phyloP scores from a whole-genome alignment of 2,329 filamentous ascomycete genomes.

The Lecanicillium sp. region DNA sequence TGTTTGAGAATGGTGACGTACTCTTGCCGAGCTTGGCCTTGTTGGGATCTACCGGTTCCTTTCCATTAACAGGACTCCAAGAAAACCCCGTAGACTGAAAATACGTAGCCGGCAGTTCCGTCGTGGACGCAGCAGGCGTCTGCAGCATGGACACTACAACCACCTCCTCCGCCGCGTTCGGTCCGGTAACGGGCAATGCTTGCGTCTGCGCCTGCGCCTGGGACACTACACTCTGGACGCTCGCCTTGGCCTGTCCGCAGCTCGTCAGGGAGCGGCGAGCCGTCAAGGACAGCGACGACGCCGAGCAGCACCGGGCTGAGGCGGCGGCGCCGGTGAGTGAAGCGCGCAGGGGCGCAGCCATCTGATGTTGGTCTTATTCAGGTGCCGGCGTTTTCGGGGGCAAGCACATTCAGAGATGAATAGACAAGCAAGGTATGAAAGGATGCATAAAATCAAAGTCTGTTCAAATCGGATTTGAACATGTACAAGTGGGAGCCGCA shows the following conservation, averaged over 20 bases:
- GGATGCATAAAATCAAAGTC: too few species aligned
- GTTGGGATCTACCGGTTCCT: conserved; percentile 42
- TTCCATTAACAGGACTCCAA: conserved; percentile 18
- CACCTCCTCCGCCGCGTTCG: conserved; percentile 1
- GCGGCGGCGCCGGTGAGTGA: too few species aligned
- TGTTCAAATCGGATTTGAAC: too few species aligned
- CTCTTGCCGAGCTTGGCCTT: conserved; percentile 58
- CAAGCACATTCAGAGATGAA: too few species aligned
- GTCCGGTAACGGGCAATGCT: conserved; percentile 2
- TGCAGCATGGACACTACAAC: conserved; percentile 7
- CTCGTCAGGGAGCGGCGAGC: conserved; percentile 18
- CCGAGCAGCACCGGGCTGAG: conserved; percentile 1
- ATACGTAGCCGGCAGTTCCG: conserved; percentile 16
- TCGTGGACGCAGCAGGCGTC: conserved; percentile 7
- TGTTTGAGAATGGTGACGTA: too few species aligned
- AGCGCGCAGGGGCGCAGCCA: too few species aligned
- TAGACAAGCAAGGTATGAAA: too few species aligned
- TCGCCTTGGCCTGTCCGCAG: conserved; percentile 22
- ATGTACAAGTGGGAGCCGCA: too few species aligned
- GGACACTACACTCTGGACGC: conserved; percentile 17
- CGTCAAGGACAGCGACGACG: neutral
- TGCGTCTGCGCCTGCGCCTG: neutral
- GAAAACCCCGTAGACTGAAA: conserved; percentile 24
- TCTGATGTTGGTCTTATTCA: too few species aligned
- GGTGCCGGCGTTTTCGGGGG: too few species aligned